Conservation (phyloP, 495 filamentous ascomycete species). For the Letharia columbiana region DNA sequence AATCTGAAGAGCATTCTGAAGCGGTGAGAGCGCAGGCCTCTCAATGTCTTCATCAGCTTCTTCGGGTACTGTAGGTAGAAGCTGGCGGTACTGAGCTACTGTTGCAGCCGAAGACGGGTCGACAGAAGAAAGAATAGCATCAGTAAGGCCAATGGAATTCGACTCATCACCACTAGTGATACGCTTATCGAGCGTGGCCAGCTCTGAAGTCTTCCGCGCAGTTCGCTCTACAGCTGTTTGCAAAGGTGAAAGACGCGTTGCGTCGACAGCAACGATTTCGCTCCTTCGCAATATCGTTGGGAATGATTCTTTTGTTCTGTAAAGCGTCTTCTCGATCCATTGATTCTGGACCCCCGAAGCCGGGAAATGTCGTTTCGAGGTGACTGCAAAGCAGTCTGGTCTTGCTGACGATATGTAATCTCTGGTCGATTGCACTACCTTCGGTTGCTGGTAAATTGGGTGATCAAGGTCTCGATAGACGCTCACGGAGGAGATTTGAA, state of each 20-base stretch:
- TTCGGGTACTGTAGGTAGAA: constrained; percentile 47
- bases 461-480: constrained; percentile 74
- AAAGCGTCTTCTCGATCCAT: constrained; percentile 79
- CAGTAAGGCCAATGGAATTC: constrained; percentile 55
- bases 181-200: constrained; percentile 63
- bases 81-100: constrained; percentile 63
- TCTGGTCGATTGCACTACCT: constrained; percentile 70
- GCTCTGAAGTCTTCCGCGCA: constrained; percentile 79
- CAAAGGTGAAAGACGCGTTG: constrained; percentile 58
- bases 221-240: constrained; percentile 90
- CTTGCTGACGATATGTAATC: constrained; percentile 75
- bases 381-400: constrained; percentile 64
- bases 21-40: constrained; percentile 39
- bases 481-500: constrained; percentile 73
- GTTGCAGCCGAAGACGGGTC: constrained; percentile 57
- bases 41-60: constrained; percentile 40
- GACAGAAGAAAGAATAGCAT: constrained; percentile 64
- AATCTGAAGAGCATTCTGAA: constrained; percentile 70
- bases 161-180: constrained; percentile 65
- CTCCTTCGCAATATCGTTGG: constrained; percentile 85
- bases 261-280: constrained; percentile 67
- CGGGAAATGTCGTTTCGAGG: constrained; percentile 55
- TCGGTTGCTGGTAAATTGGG: constrained; percentile 78
- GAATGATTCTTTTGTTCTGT: constrained; percentile 76
- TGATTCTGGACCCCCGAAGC: constrained; percentile 58